A percentile compares a stretch with the other conserved stretches of the same genome.
These are phyloP conservation scores for Penicillium cinerascens DNA, from an alignment of 495 filamentous ascomycete species.

Conservation along the genomic window DNA sequence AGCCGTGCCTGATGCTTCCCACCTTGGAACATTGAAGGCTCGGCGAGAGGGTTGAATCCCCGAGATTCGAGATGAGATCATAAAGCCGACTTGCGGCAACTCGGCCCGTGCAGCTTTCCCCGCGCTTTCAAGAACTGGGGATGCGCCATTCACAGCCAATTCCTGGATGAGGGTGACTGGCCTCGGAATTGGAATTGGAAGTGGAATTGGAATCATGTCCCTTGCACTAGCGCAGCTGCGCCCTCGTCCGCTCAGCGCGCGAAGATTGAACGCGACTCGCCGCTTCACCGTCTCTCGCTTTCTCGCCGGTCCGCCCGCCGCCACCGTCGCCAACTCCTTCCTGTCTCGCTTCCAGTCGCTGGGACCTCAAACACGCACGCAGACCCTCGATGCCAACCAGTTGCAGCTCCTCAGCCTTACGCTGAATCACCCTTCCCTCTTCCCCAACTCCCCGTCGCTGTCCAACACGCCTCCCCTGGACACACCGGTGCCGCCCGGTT, in stretches of 20 bases:
- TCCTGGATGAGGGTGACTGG: not conserved
- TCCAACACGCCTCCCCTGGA: conserved; percentile 26
- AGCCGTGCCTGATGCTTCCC: too few relatives aligned
- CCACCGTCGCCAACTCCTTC: conserved; percentile 41
- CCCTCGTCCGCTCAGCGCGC: not conserved
- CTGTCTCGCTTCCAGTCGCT: conserved; percentile 39
- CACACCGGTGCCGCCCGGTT: conserved; percentile 57
- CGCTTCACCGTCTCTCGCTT: conserved; percentile 1
- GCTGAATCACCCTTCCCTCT: conserved; percentile 45
- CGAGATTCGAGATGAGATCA: not conserved
- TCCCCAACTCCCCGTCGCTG: conserved; percentile 26
- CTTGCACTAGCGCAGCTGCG: not conserved
- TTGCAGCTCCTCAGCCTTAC: conserved; percentile 53
- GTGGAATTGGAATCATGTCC: not conserved
- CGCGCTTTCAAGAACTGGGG: conserved; percentile 4
- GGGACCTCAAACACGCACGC: conserved; percentile 42
- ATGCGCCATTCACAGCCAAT: conserved; percentile 1
- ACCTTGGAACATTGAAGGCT: too few relatives aligned
- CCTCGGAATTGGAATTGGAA: not conserved
- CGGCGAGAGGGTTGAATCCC: not conserved
- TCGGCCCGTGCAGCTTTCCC: conserved; percentile 1
- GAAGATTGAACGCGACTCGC: not conserved
- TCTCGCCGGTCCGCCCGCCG: conserved; percentile 22
- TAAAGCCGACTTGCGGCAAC: conserved; percentile 7
- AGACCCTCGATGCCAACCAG: conserved; percentile 56